Evolutionary conservation across 345 rosid species (phyloP).

Genomic region (Chamaenerion angustifolium): DNA sequence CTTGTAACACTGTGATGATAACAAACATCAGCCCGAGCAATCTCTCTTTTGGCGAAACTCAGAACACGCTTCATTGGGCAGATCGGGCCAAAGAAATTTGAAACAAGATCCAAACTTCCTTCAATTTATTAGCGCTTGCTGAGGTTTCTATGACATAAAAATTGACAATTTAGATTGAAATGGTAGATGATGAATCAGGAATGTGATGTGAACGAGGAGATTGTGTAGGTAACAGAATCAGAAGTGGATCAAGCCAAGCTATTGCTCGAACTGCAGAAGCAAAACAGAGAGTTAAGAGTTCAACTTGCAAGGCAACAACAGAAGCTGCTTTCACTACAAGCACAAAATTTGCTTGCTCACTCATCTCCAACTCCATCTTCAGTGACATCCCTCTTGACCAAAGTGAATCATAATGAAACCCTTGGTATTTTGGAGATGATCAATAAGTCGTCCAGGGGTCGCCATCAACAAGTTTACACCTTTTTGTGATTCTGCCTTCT

Average conservation of each 20-base stretch:
- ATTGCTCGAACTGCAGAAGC: conserved; percentile 70
- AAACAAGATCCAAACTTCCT: conserved; percentile 41
- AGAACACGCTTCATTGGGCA: conserved; percentile 96
- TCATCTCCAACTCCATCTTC: conserved; percentile 66
- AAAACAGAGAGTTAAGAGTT: conserved; percentile 66
- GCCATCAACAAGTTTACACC: too few species aligned
- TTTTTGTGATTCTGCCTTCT: too few species aligned
- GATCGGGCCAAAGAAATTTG: conserved; percentile 87
- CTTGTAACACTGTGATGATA: conserved; percentile 88
- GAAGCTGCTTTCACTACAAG: conserved; percentile 55
- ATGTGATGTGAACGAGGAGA: conserved; percentile 39
- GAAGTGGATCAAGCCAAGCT: conserved; percentile 51
- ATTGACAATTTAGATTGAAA: too few species aligned
- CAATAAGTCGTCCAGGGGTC: too few species aligned
- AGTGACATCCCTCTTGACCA: conserved; percentile 52
- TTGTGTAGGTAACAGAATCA: conserved; percentile 33
- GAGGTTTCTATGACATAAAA: too few species aligned
- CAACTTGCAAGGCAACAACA: conserved; percentile 67
- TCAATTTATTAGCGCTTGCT: too few species aligned
- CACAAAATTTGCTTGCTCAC: conserved; percentile 53
- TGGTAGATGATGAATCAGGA: not conserved
- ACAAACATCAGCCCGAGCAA: conserved; percentile 91
- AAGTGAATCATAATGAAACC: too few species aligned
- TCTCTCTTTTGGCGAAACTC: conserved; percentile 81
- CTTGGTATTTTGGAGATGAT: too few species aligned